Evolutionary conservation across 257 asterid species (phyloP).

Genomic region (Schizonepeta tenuifolia): DNA sequence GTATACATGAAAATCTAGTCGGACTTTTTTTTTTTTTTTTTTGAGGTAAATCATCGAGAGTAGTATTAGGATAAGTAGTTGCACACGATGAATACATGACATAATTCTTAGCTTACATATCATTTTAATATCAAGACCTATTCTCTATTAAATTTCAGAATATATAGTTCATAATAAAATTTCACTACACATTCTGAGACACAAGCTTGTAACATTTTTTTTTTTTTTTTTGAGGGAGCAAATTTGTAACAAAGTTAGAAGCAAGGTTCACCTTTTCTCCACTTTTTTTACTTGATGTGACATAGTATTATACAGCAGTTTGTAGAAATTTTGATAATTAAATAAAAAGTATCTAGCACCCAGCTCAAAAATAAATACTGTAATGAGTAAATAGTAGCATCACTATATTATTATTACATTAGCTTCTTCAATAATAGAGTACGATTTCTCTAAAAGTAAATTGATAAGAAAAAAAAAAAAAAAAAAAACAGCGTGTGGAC

Average conservation of each 20-base stretch:
- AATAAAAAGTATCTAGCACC: neutral
- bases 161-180: neutral
- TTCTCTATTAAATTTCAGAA: neutral
- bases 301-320: neutral
- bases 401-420: neutral
- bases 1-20: too few species aligned
- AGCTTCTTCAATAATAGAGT: neutral
- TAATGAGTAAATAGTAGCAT: neutral
- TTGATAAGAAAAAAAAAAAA: too few species aligned
- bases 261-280: neutral
- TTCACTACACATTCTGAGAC: neutral
- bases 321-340: neutral
- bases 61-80: too few species aligned
- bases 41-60: too few species aligned
- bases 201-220: neutral
- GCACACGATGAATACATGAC: too few species aligned
- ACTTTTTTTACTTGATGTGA: neutral
- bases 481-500: neutral
- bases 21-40: too few species aligned
- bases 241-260: neutral
- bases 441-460: neutral
- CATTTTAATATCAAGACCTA: too few species aligned
- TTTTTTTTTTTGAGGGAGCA: too few species aligned
- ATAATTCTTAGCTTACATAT: too few species aligned
- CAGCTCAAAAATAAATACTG: neutral